Evolutionary conservation across 2,329 filamentous ascomycete genomes (phyloP), one percentile per base, ranked within the genome.

Genomic region (Verticillium zaregamsianum): DNA sequence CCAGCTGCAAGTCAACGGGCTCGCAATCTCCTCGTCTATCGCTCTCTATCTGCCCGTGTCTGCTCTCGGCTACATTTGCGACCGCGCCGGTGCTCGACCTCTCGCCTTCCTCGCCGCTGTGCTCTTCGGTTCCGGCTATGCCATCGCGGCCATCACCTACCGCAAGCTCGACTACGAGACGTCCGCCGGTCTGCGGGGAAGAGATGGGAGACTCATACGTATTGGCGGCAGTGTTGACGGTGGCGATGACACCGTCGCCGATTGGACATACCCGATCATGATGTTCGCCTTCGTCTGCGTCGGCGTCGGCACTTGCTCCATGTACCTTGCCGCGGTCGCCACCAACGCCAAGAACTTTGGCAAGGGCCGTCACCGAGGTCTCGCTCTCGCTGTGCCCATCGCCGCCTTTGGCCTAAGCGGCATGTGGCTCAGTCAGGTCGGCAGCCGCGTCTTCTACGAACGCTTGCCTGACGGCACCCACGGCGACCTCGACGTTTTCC

Each of bases 281-380:
- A 80, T 97, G 6, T 72, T 92, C 60, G 89, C 93, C 1, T 99
- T 98, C 73, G 82, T 93, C 56, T 84, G 85, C 59, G 87, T 99
- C 62, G 95, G 95, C 2, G 84, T 89, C 65, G 94, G 87, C 5
- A 97, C 94, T 0, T 91, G 90, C 66, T 87, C 86, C 74, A 93
- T 98, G 87, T 99, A 98, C 74, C 82, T 98, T 61, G 86, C 89
- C 58, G 90, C 92, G 2, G 90, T 99, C n/a, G 94, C 94, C 7
- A 96, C 94, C 0, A 97, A 93, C 71, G 95, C 95, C 39, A 99
- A 99, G 86, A 99, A 98, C 77, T 99, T 98, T 77, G 93, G 93
- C 57, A 88, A 90, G 64, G 92, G 93, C 4, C 91, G 89, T 70
- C 89, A 96, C 70, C 90, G 94, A 69, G 95, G 95, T 0, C 79